phyloP scores from a whole-genome alignment of 371 early-diverging fungal species.

The Parasitella parasitica region DNA sequence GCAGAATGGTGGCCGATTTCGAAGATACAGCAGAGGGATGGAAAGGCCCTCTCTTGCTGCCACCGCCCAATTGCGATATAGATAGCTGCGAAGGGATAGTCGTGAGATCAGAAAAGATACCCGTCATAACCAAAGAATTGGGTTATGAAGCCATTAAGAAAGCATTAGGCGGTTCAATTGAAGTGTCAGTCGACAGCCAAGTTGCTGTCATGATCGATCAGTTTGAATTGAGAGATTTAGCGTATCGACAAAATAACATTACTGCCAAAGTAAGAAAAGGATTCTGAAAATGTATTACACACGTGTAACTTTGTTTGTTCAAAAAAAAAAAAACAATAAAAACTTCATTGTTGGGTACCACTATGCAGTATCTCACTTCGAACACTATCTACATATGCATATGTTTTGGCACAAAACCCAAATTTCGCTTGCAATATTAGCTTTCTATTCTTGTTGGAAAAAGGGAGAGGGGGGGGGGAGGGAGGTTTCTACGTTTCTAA shows the following conservation, averaged over 20 bases:
- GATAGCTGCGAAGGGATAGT: conserved; percentile 20
- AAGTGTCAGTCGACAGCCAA: conserved; percentile 36
- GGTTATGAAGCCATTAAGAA: conserved; percentile 41
- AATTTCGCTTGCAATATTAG: no score
- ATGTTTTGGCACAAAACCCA: no score
- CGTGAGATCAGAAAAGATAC: conserved; percentile 41
- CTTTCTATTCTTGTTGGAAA: no score
- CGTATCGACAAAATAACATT: conserved; percentile 38
- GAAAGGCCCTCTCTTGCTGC: conserved; percentile 23
- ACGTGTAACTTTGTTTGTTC: background rate
- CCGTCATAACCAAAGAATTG: conserved; percentile 35
- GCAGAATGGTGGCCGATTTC: conserved; percentile 38
- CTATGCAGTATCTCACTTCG: no score
- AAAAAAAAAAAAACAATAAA: background rate
- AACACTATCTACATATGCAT: no score
- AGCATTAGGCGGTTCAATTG: conserved; percentile 42
- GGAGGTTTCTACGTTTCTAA: no score
- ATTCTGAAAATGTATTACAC: conserved; percentile 20
- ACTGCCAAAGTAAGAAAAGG: conserved; percentile 41
- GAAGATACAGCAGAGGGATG: conserved; percentile 26
- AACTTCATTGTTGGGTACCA: no score
- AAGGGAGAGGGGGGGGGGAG: no score
- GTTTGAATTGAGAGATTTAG: conserved; percentile 24
- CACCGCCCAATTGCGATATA: conserved; percentile 17
- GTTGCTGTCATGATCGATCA: conserved; percentile 37